Evolutionary conservation across 2,329 filamentous ascomycete genomes (phyloP).

Genomic region (Penicillium verrucosum): DNA sequence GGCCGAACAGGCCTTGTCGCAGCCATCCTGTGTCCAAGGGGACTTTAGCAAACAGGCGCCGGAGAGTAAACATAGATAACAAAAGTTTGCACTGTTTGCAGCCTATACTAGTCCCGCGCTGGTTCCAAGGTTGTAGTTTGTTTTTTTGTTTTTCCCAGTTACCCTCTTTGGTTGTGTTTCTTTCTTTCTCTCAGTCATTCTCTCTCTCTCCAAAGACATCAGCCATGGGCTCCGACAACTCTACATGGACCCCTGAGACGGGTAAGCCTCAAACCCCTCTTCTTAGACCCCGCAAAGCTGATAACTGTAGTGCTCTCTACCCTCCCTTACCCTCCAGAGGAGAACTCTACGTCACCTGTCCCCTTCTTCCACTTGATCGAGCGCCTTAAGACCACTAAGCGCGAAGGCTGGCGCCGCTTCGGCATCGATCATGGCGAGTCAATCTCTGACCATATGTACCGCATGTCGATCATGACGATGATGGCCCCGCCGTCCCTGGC

Average conservation of each 20-base stretch:
- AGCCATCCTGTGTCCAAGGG: slow-evolving; percentile 30
- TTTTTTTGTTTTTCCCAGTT: neutral
- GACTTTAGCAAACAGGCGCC: slow-evolving; percentile 11
- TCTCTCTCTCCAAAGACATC: neutral
- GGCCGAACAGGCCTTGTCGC: slow-evolving; percentile 29
- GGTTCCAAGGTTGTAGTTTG: neutral
- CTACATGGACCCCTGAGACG: slow-evolving; percentile 37
- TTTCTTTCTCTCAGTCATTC: slow-evolving; percentile 1
- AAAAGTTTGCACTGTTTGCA: slow-evolving; percentile 27
- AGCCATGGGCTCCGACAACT: slow-evolving; percentile 31
- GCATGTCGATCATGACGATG: slow-evolving; percentile 96
- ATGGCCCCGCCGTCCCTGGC: slow-evolving; percentile 75
- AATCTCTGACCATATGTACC: slow-evolving; percentile 98
- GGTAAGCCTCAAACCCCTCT: slow-evolving; percentile 22
- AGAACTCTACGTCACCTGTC: slow-evolving; percentile 68
- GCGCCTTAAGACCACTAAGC: slow-evolving; percentile 91
- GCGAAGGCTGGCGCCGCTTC: slow-evolving; percentile 93
- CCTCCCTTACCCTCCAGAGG: slow-evolving; percentile 58
- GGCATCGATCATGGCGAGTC: slow-evolving; percentile 75
- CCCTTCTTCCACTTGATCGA: slow-evolving; percentile 94
- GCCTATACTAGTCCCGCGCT: slow-evolving; percentile 9
- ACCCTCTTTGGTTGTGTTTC: neutral
- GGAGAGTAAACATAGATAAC: slow-evolving; percentile 26
- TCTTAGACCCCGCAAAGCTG: slow-evolving; percentile 1
- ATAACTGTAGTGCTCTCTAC: slow-evolving; percentile 57